Conservation (phyloP, 2,329 filamentous ascomycete genomes). For the Cephalotrichum gorgonifer region DNA sequence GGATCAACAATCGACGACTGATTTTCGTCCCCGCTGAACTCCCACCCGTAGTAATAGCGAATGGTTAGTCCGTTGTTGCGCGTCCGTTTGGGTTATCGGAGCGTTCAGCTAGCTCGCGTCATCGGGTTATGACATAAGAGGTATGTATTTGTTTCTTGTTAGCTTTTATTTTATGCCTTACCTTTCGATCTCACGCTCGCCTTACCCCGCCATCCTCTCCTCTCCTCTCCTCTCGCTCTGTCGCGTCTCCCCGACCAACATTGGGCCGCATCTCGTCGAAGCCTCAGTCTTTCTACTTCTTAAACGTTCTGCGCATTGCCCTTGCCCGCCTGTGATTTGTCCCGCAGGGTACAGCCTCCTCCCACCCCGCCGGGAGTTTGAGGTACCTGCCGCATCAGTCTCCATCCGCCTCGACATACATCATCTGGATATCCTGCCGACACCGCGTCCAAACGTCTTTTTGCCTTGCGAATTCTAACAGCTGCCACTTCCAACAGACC, state of each 20-base stretch:
- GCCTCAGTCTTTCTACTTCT: background rate
- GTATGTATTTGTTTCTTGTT: background rate
- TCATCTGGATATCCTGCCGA: background rate
- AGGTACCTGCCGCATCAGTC: background rate
- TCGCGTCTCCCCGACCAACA: background rate
- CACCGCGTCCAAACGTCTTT: background rate
- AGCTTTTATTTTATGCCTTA: no score
- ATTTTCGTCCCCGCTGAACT: background rate
- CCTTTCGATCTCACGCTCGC: background rate
- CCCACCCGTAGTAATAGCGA: background rate
- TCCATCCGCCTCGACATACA: background rate
- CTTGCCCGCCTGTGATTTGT: background rate
- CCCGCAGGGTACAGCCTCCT: background rate
- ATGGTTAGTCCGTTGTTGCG: background rate
- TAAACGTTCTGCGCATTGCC: background rate
- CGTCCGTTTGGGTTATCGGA: background rate
- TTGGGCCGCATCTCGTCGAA: background rate
- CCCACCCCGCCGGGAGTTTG: background rate
- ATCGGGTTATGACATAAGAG: background rate
- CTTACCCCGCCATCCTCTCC: background rate
- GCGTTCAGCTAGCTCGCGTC: background rate
- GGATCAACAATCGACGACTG: no score
- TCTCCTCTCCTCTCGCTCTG: background rate
- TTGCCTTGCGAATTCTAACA: background rate
- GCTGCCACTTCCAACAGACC: background rate